phyloP scores from a whole-genome alignment of 306 rosid genomes.

The Quercus wislizeni region DNA sequence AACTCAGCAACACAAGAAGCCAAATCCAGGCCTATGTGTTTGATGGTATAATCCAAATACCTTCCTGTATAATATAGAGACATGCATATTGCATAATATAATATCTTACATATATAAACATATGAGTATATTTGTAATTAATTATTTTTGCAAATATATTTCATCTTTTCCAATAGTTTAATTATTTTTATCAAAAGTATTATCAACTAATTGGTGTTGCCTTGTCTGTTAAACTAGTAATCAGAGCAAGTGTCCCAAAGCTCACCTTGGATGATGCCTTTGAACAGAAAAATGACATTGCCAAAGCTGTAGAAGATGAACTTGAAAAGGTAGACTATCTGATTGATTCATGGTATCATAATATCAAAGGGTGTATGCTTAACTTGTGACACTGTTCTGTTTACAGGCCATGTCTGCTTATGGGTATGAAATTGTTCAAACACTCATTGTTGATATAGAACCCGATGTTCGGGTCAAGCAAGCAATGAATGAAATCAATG shows the following conservation, averaged over 20 bases:
- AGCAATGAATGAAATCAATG: slow-evolving; percentile 97
- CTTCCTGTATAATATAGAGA: slow-evolving; percentile 17
- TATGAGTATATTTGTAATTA: not conserved
- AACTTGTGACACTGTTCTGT: slow-evolving; percentile 13
- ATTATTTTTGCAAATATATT: not conserved
- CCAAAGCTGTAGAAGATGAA: slow-evolving; percentile 88
- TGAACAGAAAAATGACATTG: slow-evolving; percentile 95
- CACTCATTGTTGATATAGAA: slow-evolving; percentile 83
- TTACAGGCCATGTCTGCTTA: slow-evolving; percentile 95
- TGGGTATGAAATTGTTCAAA: slow-evolving; percentile 91
- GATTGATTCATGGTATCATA: not conserved
- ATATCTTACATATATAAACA: not conserved
- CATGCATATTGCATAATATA: not conserved
- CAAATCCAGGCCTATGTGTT: slow-evolving; percentile 96
- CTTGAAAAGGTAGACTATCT: slow-evolving; percentile 66
- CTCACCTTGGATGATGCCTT: slow-evolving; percentile 82
- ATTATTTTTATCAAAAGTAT: not conserved
- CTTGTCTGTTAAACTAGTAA: slow-evolving; percentile 47
- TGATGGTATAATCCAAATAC: slow-evolving; percentile 57
- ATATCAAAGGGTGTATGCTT: slow-evolving; percentile 4
- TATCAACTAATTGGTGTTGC: slow-evolving; percentile 14
- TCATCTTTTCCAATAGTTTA: not conserved
- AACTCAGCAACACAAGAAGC: slow-evolving; percentile 79
- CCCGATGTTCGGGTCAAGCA: slow-evolving; percentile 90
- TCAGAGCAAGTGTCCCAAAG: slow-evolving; percentile 91